Conservation (phyloP, 2,329 filamentous ascomycete genomes). For the Teratosphaeria pseudoeucalypti region DNA sequence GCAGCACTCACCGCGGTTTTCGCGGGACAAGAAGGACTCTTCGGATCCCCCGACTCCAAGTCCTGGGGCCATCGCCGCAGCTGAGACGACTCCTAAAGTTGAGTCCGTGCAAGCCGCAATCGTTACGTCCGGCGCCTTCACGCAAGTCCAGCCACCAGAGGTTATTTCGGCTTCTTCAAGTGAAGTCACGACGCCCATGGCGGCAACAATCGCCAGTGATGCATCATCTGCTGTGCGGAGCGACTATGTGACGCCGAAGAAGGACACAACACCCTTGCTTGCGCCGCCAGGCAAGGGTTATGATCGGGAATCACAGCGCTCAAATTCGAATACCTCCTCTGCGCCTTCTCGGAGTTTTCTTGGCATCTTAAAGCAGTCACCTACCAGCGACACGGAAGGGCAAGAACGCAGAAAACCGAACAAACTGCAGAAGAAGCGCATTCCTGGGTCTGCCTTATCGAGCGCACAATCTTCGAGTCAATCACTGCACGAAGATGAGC, state of each 20-base stretch:
- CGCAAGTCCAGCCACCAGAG: conserved; percentile 23
- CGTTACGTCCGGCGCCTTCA: conserved; percentile 18
- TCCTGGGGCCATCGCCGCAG: conserved; percentile 7
- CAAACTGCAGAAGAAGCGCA: conserved; percentile 82
- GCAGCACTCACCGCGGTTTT: conserved; percentile 54
- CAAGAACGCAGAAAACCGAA: conserved; percentile 56
- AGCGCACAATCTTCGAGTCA: conserved; percentile 86
- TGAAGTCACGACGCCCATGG: conserved; percentile 26
- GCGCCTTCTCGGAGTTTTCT: conserved; percentile 38
- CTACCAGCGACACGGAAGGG: conserved; percentile 39
- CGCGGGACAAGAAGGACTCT: conserved; percentile 32
- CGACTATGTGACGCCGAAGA: conserved; percentile 23
- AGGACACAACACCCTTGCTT: conserved; percentile 28
- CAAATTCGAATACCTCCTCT: conserved; percentile 19
- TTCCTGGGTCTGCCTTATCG: conserved; percentile 64
- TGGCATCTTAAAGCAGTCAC: conserved; percentile 60
- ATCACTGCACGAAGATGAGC: conserved; percentile 40
- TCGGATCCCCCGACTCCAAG: conserved; percentile 44
- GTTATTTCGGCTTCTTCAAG: conserved; percentile 31
- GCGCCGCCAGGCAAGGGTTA: conserved; percentile 15
- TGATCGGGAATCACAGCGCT: conserved; percentile 16
- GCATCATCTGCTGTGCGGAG: conserved; percentile 17
- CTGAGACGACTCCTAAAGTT: conserved; percentile 12
- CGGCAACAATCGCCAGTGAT: conserved; percentile 17
- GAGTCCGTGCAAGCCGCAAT: conserved; percentile 19